These are phyloP conservation scores for Botrytis hyacinthi DNA, from an alignment of 2,329 filamentous ascomycete genomes.

Conservation along the genomic window DNA sequence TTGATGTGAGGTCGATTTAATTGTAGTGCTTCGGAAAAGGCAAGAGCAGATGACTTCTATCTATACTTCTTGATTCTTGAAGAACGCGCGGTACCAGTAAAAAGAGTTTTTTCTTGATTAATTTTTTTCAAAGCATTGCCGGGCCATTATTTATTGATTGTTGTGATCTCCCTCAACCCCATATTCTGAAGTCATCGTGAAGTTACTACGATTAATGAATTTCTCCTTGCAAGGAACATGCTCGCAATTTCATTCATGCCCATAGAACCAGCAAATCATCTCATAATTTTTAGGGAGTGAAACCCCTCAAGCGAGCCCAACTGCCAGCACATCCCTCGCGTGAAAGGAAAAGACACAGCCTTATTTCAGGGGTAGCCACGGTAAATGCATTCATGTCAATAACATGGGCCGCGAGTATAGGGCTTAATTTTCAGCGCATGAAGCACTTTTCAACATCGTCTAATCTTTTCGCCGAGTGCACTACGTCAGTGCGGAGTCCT, in stretches of 20 bases:
- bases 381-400: neutral
- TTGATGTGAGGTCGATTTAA: neutral
- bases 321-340: slow-evolving; percentile 19
- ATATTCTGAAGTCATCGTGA: slow-evolving; percentile 10
- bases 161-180: slow-evolving; percentile 4
- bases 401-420: neutral
- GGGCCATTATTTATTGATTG: slow-evolving; percentile 8
- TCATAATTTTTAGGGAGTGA: neutral
- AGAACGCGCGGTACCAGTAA: neutral
- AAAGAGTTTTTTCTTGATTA: neutral
- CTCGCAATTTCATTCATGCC: slow-evolving; percentile 13
- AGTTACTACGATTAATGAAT: slow-evolving; percentile 1
- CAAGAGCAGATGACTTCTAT: slow-evolving; percentile 9
- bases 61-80: neutral
- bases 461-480: neutral
- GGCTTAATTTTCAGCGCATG: slow-evolving; percentile 10
- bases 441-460: neutral
- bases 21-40: neutral
- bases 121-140: neutral
- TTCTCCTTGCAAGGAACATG: neutral
- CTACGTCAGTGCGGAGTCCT: slow-evolving; percentile 13
- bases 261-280: slow-evolving; percentile 1
- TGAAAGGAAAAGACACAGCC: neutral
- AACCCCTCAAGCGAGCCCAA: slow-evolving; percentile 1
- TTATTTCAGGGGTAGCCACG: slow-evolving; percentile 14